Percentiles rank a stretch among this genome's conserved stretches.
Evolutionary conservation across 768 basidiomycete genomes (phyloP).

Genomic region (Sistotremastrum niveocremeum): DNA sequence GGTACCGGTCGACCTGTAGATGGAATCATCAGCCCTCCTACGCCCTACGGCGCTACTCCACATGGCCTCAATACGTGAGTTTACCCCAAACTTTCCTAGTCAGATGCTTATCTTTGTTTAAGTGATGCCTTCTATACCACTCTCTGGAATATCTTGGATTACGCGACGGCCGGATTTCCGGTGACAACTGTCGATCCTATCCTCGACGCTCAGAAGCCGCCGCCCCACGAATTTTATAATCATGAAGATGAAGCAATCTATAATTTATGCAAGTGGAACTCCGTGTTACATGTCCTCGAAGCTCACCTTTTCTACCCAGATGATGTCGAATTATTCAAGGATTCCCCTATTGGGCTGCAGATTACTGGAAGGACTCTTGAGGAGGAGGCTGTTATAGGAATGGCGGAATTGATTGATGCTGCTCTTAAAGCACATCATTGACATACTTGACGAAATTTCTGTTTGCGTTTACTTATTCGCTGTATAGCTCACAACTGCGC

Average conservation of each 20-base stretch:
- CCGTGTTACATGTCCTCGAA: background rate
- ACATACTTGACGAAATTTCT: too few relatives aligned
- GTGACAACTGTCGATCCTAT: conserved; percentile 32
- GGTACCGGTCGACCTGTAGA: conserved; percentile 39
- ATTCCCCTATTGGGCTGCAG: conserved; percentile 35
- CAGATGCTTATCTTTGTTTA: conserved; percentile 10
- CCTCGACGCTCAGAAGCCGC: conserved; percentile 22
- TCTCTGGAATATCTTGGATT: conserved; percentile 35
- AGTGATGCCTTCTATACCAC: conserved; percentile 32
- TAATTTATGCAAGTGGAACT: conserved; percentile 27
- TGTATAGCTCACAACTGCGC: too few relatives aligned
- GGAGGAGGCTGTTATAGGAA: conserved; percentile 38
- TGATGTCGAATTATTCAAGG: conserved; percentile 30
- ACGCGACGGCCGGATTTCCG: conserved; percentile 30
- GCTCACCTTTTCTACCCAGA: conserved; percentile 14
- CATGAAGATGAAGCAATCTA: conserved; percentile 30
- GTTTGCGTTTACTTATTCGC: too few relatives aligned
- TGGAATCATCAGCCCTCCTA: conserved; percentile 34
- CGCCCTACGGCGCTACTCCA: conserved; percentile 29
- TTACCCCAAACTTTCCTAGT: conserved; percentile 16
- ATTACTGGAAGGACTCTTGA: conserved; percentile 33
- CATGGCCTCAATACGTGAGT: conserved; percentile 30
- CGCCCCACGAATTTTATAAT: conserved; percentile 26
- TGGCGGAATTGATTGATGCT: conserved; percentile 30
- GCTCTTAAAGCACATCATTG: conserved; percentile 19